These are phyloP conservation scores for Margaritispora aquatica DNA, from an alignment of 495 filamentous ascomycete species.

Conservation along the genomic window DNA sequence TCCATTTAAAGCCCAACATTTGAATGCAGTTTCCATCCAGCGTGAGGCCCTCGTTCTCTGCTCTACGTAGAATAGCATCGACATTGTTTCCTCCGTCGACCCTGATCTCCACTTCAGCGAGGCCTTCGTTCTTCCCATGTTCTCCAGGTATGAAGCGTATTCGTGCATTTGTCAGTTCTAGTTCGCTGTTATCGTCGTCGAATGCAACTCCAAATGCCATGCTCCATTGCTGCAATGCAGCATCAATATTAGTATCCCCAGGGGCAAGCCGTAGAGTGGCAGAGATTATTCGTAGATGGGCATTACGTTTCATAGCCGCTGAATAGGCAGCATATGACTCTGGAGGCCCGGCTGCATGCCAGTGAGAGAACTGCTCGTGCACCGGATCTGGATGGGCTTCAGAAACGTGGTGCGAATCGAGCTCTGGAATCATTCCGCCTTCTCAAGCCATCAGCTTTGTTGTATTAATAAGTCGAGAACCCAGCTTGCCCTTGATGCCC, in stretches of 20 bases:
- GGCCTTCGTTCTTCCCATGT: conserved; percentile 8
- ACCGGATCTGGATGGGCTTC: conserved; percentile 1
- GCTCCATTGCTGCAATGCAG: conserved; percentile 14
- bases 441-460: not conserved
- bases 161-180: conserved; percentile 6
- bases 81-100: conserved; percentile 10
- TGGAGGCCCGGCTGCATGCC: conserved; percentile 12
- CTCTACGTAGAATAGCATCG: conserved; percentile 5
- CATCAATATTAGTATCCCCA: conserved; percentile 4
- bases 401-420: conserved; percentile 12
- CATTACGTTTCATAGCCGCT: conserved; percentile 3
- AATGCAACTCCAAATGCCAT: conserved; percentile 3
- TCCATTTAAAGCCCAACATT: conserved; percentile 11
- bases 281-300: conserved; percentile 3
- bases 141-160: conserved; percentile 4
- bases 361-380: conserved; percentile 6
- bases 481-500: conserved; percentile 14
- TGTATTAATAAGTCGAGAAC: not conserved
- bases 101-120: conserved; percentile 9
- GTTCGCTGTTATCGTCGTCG: not conserved
- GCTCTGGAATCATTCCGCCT: conserved; percentile 21
- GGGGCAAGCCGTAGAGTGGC: conserved; percentile 1
- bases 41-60: conserved; percentile 2
- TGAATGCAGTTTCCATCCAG: not conserved
- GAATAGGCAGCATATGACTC: not conserved